Evolutionary conservation across 2,329 filamentous ascomycete species (phyloP), one percentile per base, ranked within the genome.

Genomic region (Xylariaceae sp.): DNA sequence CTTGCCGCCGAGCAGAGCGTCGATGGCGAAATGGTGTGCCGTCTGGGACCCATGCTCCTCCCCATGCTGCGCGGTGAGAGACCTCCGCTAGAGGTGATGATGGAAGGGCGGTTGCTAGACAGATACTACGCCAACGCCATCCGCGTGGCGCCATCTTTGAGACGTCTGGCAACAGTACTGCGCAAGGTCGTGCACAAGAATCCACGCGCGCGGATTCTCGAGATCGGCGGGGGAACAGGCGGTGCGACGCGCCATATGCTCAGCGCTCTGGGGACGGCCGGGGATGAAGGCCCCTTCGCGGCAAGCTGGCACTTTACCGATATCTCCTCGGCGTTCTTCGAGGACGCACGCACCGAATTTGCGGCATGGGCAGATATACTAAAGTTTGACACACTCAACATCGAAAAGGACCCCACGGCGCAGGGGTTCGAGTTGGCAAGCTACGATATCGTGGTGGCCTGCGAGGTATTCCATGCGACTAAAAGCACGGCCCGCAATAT

Each of bases 301-400:
- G 40, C 29, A 5, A 42, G 40, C 12, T 60, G 50, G n/a, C 50
- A 54, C 37, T 37, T 57, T 20, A 61, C 60, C n/a, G 58, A 60
- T 2, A 7, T 43, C 9, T 57, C 56, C 1, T 20, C 56, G 12
- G 55, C 40, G 0, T 54, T 42, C 2, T 59, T 63, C 2, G 46
- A 59, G 19, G 45, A 48, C 19, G 43, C 56, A 1, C 56, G 50
- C 7, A 41, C 40, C 7, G 3, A 53, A 3, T 18, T 56, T 14
- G 40, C 37, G 1, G 20, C 6, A 57, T 63, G 68, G 50, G 55
- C 57, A 2, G 53, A 65, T 1, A 58, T 63, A 20, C 66, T 77
- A 54, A 52, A 64, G 7, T 77, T 68, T 52, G 62, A 65, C 21
- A 54, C 63, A 3, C 59, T 67, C 1, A 67, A 77, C 48, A 65